Base-by-base conservation (phyloP, 208 protist species). In the Porcisia hertigi region DNA sequence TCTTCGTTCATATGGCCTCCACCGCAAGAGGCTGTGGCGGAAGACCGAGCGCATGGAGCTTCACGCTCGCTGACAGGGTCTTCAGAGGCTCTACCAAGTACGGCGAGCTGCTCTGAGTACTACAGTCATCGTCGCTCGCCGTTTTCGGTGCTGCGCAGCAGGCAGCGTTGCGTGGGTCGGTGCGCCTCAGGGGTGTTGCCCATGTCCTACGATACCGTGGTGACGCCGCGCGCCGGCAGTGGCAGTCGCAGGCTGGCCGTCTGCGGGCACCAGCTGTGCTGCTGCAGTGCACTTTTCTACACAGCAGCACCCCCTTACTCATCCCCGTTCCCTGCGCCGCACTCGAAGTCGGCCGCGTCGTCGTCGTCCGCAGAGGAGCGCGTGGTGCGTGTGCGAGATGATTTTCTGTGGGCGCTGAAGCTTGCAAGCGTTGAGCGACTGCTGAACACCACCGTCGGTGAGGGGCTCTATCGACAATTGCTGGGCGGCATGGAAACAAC, bases 371-470 rank as follows among this genome's bases (percentile, higher is more conserved):
- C 62, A 16, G 69, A 77, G 12, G 83, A 85, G 55, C 62, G 65
- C 45, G 82, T 79, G 72, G 73, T 77, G n/a, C 76, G 72, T 7
- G 83, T 83, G 9, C 79, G 80, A 7, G 84, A 93, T 57, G 78
- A 83, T 70, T 93, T 95, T 83, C 69, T 94, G 36, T 84, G 89
- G 75, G 67, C 87, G 0, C 79, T 96, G 39, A 92, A 91, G 77
- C 77, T 96, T 9, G 88, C 84, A 34, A 63, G 54, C 16, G 74
- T 83, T 1, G 87, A 91, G 76, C 60, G 52, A 11, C 58, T 82
- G n/a, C 79, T 92, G 45, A 71, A 74, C 9, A 36, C 60, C 58
- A 75, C 74, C 18, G 65, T 85, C n/a, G 53, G 73, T 7, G 74
- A 73, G 9, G 58, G 71, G 1, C 58, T 76, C 12, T 87, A 87